Percentiles rank a stretch among this genome's conserved stretches.
Evolutionary conservation across 2,329 filamentous ascomycete species (phyloP).

Genomic region (Scleromitrula shiraiana): DNA sequence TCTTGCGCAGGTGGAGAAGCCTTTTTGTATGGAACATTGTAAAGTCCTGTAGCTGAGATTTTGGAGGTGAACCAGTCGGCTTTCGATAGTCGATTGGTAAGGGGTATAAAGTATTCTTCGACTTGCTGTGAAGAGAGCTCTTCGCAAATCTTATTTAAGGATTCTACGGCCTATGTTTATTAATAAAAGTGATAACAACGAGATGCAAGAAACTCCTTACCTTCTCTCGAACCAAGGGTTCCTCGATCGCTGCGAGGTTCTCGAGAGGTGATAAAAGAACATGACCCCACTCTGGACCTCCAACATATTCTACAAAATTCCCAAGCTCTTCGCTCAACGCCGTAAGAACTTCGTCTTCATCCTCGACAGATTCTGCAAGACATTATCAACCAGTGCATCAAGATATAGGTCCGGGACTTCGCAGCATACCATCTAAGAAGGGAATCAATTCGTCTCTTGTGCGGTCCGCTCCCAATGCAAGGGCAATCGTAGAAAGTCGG

Average conservation of each 20-base stretch:
- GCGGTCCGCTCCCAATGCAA: conserved; percentile 89
- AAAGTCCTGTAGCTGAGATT: conserved; percentile 94
- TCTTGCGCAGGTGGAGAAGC: conserved; percentile 83
- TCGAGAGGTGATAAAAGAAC: conserved; percentile 94
- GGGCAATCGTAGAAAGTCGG: conserved; percentile 93
- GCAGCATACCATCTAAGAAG: conserved; percentile 84
- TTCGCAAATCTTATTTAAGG: conserved; percentile 97
- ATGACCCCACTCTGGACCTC: conserved; percentile 86
- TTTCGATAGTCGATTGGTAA: conserved; percentile 92
- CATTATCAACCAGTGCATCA: conserved; percentile 26
- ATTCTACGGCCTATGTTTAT: conserved; percentile 76
- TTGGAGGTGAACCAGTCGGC: conserved; percentile 99
- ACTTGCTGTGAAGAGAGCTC: conserved; percentile 86
- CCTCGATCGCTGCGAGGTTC: conserved; percentile 97
- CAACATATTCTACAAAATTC: conserved; percentile 95
- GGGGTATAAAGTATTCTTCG: conserved; percentile 94
- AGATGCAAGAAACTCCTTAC: conserved; percentile 38
- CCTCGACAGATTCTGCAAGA: conserved; percentile 84
- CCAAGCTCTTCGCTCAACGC: conserved; percentile 95
- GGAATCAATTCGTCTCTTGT: conserved; percentile 98
- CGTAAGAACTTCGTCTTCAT: conserved; percentile 96
- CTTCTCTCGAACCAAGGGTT: conserved; percentile 96
- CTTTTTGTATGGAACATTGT: conserved; percentile 88
- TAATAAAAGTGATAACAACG: conserved; percentile 9
- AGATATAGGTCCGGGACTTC: not conserved